Evolutionary conservation across 78 protist genomes (phyloP), one percentile per base, ranked within the genome.

Genomic region (Planoprotostelium fungivorum): DNA sequence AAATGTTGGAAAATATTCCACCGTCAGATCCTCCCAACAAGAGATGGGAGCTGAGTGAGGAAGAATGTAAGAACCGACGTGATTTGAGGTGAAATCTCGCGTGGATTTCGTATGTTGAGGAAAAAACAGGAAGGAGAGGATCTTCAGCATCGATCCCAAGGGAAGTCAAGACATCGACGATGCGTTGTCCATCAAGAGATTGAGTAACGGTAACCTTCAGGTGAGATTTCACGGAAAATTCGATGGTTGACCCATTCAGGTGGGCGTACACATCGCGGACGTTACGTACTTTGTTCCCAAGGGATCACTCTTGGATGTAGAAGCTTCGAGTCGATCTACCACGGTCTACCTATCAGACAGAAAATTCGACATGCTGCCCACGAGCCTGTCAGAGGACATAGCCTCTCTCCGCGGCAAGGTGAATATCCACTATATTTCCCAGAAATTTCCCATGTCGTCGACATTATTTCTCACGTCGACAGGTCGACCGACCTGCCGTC

Each of bases 151-250:
- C 0, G 98, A 96, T 63, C 98, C 98, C 29, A 63, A 87, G 1
- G 99, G 99, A 1, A 96, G 99, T 89, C 96, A 88, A 63, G 99
- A 99, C 92, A 97, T 99, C 37, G 99, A 99, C 87, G 99, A 99
- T 37, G 99, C 99, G 0, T 89, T 99, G 63, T 98, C 98, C 38
- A 86, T 83, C 10, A 93, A 88, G 0, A 39, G 1, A 9, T 83
- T 96, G n/a, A 29, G 73, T 0, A 34, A 85, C 73, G 97, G 94
- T 5, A 73, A 88, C 83, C 0, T 34, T 34, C 93, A 93, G 84
- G 37, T 94, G 29, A 36, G 98, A 95, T n/a, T 95, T 96, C 0
- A 36, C 96, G 85, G 73, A 51, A 51, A 51, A 25, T 51, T 51
- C 73, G 73, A 16, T 51, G 37, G 36, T 35, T 36, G 0, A 28